These are phyloP conservation scores for Paxillus involutus DNA, from an alignment of 768 basidiomycete genomes.

Conservation along the genomic window DNA sequence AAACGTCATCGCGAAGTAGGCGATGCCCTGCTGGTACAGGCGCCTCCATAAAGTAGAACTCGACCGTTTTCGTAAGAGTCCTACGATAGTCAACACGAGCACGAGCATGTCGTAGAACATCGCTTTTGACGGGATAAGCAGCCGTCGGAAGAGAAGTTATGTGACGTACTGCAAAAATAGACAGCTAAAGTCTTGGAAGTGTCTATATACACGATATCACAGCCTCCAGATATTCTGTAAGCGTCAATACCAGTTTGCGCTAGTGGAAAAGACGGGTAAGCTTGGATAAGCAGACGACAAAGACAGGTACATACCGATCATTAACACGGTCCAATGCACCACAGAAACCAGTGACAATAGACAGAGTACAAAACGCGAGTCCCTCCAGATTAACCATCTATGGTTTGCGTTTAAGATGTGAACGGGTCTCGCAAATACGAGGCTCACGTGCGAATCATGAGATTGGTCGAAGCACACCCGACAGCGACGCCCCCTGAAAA, in stretches of 20 bases:
- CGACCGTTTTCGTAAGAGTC: constrained; percentile 10
- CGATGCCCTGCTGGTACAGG: constrained; percentile 16
- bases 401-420: background rate
- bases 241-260: constrained; percentile 12
- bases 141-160: background rate
- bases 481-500: constrained; percentile 12
- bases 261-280: constrained; percentile 1
- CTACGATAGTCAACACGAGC: constrained; percentile 12
- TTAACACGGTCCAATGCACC: constrained; percentile 25
- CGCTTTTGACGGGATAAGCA: constrained; percentile 12
- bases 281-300: background rate
- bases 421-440: background rate
- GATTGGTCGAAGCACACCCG: constrained; percentile 21
- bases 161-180: constrained; percentile 19
- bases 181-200: constrained; percentile 2
- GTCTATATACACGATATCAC: background rate
- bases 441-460: constrained; percentile 31
- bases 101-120: constrained; percentile 20
- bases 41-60: constrained; percentile 10
- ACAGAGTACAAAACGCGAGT: constrained; percentile 10
- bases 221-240: background rate
- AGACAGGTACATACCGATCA: constrained; percentile 5
- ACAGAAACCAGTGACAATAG: constrained; percentile 9
- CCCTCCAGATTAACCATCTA: constrained; percentile 31
- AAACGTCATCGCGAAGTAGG: constrained; percentile 18